phyloP scores from a whole-genome alignment of 2,329 filamentous ascomycete species.

The Fusarium neocosmosporiellum region DNA sequence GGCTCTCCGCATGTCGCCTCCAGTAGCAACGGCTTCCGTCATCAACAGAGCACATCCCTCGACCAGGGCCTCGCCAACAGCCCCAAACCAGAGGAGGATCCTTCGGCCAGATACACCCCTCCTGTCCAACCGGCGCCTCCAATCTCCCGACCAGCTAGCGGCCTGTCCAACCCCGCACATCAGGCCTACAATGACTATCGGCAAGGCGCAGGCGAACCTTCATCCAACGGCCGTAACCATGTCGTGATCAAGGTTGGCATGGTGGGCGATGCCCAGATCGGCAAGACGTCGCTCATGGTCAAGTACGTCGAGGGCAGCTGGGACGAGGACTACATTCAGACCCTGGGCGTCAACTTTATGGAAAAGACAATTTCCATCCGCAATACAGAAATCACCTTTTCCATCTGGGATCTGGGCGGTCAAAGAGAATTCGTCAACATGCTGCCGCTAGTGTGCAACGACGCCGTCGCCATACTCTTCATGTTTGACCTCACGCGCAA shows the following conservation, averaged over 20 bases:
- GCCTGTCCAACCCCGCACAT: conserved; percentile 59
- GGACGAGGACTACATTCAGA: conserved; percentile 99
- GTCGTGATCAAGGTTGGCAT: conserved; percentile 99
- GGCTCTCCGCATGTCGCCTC: conserved; percentile 55
- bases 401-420: conserved; percentile 97
- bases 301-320: conserved; percentile 99
- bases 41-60: conserved; percentile 61
- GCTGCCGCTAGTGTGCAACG: conserved; percentile 98
- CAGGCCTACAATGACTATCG: conserved; percentile 58
- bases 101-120: conserved; percentile 58
- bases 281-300: conserved; percentile 99
- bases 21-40: conserved; percentile 50
- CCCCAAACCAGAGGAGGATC: conserved; percentile 58
- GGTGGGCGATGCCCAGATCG: conserved; percentile 99
- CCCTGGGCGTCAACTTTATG: conserved; percentile 99
- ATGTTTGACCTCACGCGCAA: conserved; percentile 99
- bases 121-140: conserved; percentile 57
- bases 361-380: conserved; percentile 99
- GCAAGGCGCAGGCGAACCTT: conserved; percentile 51
- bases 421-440: conserved; percentile 99
- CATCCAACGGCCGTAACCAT: conserved; percentile 67
- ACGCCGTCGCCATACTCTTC: conserved; percentile 97
- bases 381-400: conserved; percentile 99
- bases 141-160: conserved; percentile 66
- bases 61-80: conserved; percentile 59